Evolutionary conservation across 1,284 basidiomycete species (phyloP), one percentile per base, ranked within the genome.

Genomic region (Heliocybe sulcata): DNA sequence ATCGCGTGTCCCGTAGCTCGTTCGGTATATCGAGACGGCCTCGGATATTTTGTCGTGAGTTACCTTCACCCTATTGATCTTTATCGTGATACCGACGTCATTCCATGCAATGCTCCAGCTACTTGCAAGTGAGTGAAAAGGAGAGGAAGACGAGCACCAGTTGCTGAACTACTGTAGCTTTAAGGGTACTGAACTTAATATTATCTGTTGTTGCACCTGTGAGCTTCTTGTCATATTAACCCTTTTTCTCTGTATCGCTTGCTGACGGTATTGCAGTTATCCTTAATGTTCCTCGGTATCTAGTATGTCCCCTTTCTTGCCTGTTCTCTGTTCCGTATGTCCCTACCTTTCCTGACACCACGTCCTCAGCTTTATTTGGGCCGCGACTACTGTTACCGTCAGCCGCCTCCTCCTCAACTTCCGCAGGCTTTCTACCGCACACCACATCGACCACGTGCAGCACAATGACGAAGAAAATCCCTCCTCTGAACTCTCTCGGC

Each of bases 1-100:
- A 51, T 57, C 1, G 53, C 58, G 4, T 57, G 66, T 31, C 53
- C 57, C 16, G 58, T 75, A 48, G 42, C 65, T 11, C 56, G 60
- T 22, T 54, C 65, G 33, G 60, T 76, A 42, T 67, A 68, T 45
- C 60, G 66, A 11, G 73, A 76, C 52, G 72, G 73, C 0, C 61
- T 71, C 27, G 25, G 63, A 23, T 72, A 71, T 50, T 72, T 77
- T 52, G 45, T 74, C 10, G 74, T 76, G 55, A 59, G 73, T 61
- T 20, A n/a, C 27, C n/a, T 23, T 48, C 48, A 38, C 54, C 52
- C 4, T 52, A 57, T 33, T 51, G 35, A 51, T 8, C 16, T 35
- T 33, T 26, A 50, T 20, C 59, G 12, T 10, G 22, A 0, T 16
- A 57, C 55, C 19, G 16, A 42, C 16, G 16, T 42, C 16, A 9